phyloP scores from a whole-genome alignment of 805 yeast species.

The Candida glaebosa region DNA sequence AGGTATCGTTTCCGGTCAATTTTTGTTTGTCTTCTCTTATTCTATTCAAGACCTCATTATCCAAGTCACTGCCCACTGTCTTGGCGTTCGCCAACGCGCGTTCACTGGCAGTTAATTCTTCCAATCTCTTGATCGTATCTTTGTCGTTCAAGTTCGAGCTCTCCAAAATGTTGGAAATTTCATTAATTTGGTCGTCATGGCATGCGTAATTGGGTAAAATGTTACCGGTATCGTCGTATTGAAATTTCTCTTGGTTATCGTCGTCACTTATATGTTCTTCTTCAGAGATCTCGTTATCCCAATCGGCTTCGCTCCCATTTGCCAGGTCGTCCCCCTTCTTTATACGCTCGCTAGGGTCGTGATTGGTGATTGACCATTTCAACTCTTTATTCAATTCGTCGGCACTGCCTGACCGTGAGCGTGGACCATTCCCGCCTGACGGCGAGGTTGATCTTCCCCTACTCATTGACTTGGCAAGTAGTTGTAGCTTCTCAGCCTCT shows the following conservation, averaged over 20 bases:
- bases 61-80: conserved; percentile 35
- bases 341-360: conserved; percentile 71
- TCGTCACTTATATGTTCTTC: conserved; percentile 62
- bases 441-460: conserved; percentile 40
- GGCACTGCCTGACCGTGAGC: conserved; percentile 34
- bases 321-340: conserved; percentile 11
- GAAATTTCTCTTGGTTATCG: conserved; percentile 54
- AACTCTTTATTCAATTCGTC: conserved; percentile 40
- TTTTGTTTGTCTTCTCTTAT: conserved; percentile 35
- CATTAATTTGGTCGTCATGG: conserved; percentile 38
- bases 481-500: conserved; percentile 41
- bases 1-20: conserved; percentile 39
- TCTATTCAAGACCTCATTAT: conserved; percentile 28
- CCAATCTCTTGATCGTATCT: conserved; percentile 47
- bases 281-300: conserved; percentile 44
- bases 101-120: conserved; percentile 55
- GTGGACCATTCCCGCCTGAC: conserved; percentile 15
- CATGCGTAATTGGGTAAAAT: conserved; percentile 56
- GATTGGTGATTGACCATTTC: conserved; percentile 65
- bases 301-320: conserved; percentile 13
- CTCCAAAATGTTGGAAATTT: conserved; percentile 33
- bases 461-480: conserved; percentile 35
- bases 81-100: conserved; percentile 58
- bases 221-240: conserved; percentile 57
- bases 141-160: conserved; percentile 43